phyloP scores from a whole-genome alignment of 2,329 filamentous ascomycete genomes.

The Tricladium varicosporioides region DNA sequence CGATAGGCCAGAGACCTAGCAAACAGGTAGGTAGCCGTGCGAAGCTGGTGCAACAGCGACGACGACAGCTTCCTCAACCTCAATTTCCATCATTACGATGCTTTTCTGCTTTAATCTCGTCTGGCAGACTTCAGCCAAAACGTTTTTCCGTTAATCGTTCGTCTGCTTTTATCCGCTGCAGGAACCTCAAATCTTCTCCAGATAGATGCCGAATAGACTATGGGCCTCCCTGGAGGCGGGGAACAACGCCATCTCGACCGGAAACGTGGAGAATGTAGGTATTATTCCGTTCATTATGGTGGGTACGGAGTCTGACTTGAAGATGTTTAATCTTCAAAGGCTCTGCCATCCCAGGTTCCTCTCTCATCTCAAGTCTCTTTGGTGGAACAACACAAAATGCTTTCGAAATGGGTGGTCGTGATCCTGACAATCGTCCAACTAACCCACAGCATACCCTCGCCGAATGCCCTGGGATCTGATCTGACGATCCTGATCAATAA shows the following conservation, averaged over 20 bases:
- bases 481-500: slow-evolving; percentile 25
- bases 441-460: slow-evolving; percentile 17
- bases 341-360: slow-evolving; percentile 3
- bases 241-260: slow-evolving; percentile 4
- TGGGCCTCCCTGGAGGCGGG: slow-evolving; percentile 10
- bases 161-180: slow-evolving; percentile 9
- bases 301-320: slow-evolving; percentile 13
- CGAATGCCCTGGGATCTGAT: slow-evolving; percentile 18
- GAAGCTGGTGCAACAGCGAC: not conserved
- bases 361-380: slow-evolving; percentile 7
- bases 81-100: not conserved
- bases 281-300: slow-evolving; percentile 11
- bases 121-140: not conserved
- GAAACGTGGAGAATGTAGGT: slow-evolving; percentile 17
- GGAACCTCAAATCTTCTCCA: not conserved
- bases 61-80: not conserved
- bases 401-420: slow-evolving; percentile 12
- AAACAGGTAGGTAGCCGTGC: not conserved
- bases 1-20: too few species aligned
- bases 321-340: slow-evolving; percentile 15
- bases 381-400: slow-evolving; percentile 13
- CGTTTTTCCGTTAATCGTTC: not conserved
- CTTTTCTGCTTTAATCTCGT: not conserved
- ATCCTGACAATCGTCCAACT: slow-evolving; percentile 16
- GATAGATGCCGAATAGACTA: not conserved